Base-by-base conservation (phyloP, 768 basidiomycete genomes). In the Russula emetica region DNA sequence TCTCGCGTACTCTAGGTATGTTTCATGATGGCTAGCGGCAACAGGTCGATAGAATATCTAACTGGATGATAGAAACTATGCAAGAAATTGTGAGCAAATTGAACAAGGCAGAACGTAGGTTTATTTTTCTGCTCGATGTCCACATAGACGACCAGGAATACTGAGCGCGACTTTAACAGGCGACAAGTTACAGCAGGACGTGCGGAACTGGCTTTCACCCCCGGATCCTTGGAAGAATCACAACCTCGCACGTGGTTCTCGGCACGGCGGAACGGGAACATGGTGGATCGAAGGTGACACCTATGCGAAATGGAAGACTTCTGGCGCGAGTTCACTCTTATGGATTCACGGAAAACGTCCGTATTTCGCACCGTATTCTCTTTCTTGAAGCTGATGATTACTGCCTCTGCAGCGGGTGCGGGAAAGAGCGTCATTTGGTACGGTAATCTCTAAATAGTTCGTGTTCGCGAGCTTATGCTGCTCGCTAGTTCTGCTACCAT, bases 331-430 rank as follows among this genome's bases (percentile, higher is more conserved):
- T 8, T 62, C 47, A 5, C 22, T 62, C 3, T 24, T 62, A 28
- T 62, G 61, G 61, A 32, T 62, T 5, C 28, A 40, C 11, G 55
- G 61, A 16, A 62, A 62, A 30, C 47, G 61, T 62, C 32, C 24
- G 55, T 26, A 36, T 42, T 11, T 44, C 11, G 1, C n/a, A 10
- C 26, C 14, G 3, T 62, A 13, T 13, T 10, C 1, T 6, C 1
- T 6, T 20, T 36, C 9, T 14, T 14, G 9, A 11, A 2, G 5
- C 38, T 62, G 38, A 57, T 11, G 2, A 4, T 6, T 26, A n/a
- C 26, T 20, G 9, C 18, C 1, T 30, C 9, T 40, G 22, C 24
- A 57, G 61, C 61, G 26, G 61, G 54, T 10, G 44, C 54, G 0
- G 61, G 61, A 14, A 62, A 62, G 28, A 57, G 14, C 9, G 22